Conservation (phyloP, 176 grass and related monocot genomes). For the Zoysia pacifica region DNA sequence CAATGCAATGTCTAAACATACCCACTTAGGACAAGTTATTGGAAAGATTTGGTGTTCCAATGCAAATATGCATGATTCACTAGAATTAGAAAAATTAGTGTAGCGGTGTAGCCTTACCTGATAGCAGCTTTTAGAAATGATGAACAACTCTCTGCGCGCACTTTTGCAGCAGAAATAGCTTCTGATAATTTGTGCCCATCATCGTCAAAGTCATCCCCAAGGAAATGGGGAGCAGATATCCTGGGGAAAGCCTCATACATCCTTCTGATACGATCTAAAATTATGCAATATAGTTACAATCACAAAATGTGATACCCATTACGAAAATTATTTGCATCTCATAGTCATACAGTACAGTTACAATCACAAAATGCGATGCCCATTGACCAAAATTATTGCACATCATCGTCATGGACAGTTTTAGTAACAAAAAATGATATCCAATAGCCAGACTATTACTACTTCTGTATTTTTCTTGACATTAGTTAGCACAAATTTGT, state of each 20-base stretch:
- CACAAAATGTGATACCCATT: slow-evolving; percentile 36
- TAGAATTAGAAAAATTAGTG: slow-evolving; percentile 30
- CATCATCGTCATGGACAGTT: slow-evolving; percentile 35
- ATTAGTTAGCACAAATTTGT: too few relatives aligned
- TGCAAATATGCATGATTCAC: neutral
- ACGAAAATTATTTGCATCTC: slow-evolving; percentile 2
- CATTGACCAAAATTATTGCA: slow-evolving; percentile 22
- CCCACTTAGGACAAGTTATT: slow-evolving; percentile 10
- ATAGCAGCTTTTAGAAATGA: slow-evolving; percentile 90
- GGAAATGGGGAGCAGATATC: slow-evolving; percentile 71
- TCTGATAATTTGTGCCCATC: slow-evolving; percentile 86
- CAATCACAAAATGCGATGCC: slow-evolving; percentile 40
- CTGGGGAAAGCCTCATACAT: slow-evolving; percentile 87
- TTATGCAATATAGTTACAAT: slow-evolving; percentile 57
- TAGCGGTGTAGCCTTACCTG: slow-evolving; percentile 51
- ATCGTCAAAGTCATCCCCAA: slow-evolving; percentile 77
- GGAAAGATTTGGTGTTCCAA: slow-evolving; percentile 21
- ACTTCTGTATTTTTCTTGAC: too few relatives aligned
- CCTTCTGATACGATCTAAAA: slow-evolving; percentile 72
- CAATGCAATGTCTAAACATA: slow-evolving; percentile 3
- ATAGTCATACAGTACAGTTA: slow-evolving; percentile 50
- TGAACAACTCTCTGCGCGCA: slow-evolving; percentile 80
- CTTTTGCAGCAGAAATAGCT: slow-evolving; percentile 86
- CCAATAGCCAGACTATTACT: slow-evolving; percentile 9
- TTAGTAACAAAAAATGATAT: slow-evolving; percentile 42